phyloP scores from a whole-genome alignment of 2,329 filamentous ascomycete genomes.

The Sclerotinia minor region DNA sequence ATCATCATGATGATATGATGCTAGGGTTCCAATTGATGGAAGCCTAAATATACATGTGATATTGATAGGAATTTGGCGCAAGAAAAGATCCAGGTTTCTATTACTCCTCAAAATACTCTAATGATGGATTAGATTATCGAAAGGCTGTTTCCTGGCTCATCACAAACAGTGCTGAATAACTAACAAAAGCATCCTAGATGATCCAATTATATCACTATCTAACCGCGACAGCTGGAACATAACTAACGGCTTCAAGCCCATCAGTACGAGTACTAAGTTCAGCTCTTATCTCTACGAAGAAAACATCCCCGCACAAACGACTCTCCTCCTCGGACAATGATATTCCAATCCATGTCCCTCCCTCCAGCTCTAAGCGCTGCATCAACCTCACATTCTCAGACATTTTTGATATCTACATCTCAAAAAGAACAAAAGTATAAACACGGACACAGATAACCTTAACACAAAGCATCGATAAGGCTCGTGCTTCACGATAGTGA shows the following conservation, averaged over 20 bases:
- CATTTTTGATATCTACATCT: background rate
- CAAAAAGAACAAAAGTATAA: background rate
- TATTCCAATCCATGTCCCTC: background rate
- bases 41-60: slow-evolving; percentile 11
- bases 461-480: background rate
- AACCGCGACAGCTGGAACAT: slow-evolving; percentile 17
- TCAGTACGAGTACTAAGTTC: background rate
- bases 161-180: slow-evolving; percentile 1
- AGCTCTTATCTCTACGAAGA: background rate
- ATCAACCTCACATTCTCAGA: background rate
- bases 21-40: background rate
- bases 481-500: background rate
- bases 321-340: slow-evolving; percentile 10
- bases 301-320: background rate
- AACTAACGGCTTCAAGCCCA: background rate
- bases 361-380: slow-evolving; percentile 9
- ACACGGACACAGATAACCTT: background rate
- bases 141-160: slow-evolving; percentile 3
- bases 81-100: slow-evolving; percentile 7
- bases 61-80: slow-evolving; percentile 1
- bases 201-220: slow-evolving; percentile 16
- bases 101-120: background rate
- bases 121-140: background rate
- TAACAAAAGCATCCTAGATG: background rate
- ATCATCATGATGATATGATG: slow-evolving; percentile 13